Evolutionary conservation across 2,329 filamentous ascomycete species (phyloP).

Genomic region (Venturia effusa): DNA sequence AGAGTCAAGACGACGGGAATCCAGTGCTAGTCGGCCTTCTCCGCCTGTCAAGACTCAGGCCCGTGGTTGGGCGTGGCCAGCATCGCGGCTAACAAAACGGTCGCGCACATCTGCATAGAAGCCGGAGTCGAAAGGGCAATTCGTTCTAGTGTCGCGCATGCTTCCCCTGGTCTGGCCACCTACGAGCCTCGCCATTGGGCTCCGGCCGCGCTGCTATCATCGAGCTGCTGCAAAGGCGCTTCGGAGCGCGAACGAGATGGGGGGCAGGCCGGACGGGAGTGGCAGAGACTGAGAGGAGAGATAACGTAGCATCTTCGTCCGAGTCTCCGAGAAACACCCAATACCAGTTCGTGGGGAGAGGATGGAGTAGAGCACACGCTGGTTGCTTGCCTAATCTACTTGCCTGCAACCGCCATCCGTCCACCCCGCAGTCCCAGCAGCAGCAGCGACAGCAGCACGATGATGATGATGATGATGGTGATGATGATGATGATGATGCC

Average conservation of each 20-base stretch:
- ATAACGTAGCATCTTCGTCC: neutral
- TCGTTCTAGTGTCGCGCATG: neutral
- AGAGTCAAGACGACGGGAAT: too few relatives aligned
- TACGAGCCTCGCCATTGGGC: neutral
- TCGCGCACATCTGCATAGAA: slow-evolving; percentile 5
- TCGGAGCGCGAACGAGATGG: neutral
- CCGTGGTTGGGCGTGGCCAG: neutral
- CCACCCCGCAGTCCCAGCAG: too few relatives aligned
- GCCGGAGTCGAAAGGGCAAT: neutral
- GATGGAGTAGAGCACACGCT: neutral
- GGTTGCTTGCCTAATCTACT: neutral
- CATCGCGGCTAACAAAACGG: neutral
- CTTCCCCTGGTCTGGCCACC: neutral
- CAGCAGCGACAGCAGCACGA: neutral
- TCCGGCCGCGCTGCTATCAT: neutral
- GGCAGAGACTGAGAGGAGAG: neutral
- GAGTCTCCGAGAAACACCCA: too few relatives aligned
- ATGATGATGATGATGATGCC: neutral
- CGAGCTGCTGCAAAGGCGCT: neutral
- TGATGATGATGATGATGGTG: neutral
- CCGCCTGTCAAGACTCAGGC: neutral
- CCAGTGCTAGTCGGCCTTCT: neutral
- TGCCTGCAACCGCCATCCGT: neutral
- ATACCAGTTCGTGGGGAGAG: neutral
- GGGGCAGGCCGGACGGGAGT: too few relatives aligned